Evolutionary conservation across 495 filamentous ascomycete genomes (phyloP), one percentile per base, ranked within the genome.

Genomic region (Xylaria sp.): DNA sequence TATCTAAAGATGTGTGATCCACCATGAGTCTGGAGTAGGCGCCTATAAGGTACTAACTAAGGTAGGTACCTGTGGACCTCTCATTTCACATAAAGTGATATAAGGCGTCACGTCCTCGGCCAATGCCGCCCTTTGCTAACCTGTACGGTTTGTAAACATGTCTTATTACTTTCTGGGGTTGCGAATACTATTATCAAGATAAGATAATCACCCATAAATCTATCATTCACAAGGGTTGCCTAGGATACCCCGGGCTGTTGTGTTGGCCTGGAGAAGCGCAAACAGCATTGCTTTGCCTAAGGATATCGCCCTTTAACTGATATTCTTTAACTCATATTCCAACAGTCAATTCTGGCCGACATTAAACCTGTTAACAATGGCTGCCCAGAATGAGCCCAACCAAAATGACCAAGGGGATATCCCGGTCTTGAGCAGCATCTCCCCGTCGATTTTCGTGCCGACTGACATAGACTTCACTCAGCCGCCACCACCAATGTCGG

Each of bases 361-460:
- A 21, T 9, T 11, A 21, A 35, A 37, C 1, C 17, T 59, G 29
- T 35, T 2, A 59, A 69, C 46, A 29, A 69, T 61, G 67, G 41
- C 67, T 52, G 14, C 52, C 41, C 41, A 29, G 40, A 19, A 50
- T 40, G 57, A 41, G 55, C 4, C 44, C 0, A 37, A n/a, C 24
- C 58, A 63, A 26, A 48, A 43, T 9, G 58, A 61, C 8, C 9
- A 5, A 46, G 77, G 80, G 12, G 67, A 71, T 1, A 82, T 82
- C n/a, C 82, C 81, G 2, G 65, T 59, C 0, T 78, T 80, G 55
- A 69, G 50, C 15, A 79, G 70, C 69, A 73, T 83, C 31, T 73
- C 78, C 1, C 80, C 83, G 6, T 73, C 76, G 48, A 83, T 86
- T 26, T 86, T 88, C 70, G 78, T 81, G 1, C 82, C 85, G 7